Evolutionary conservation across 148 eudicot species (phyloP).

Genomic region (Camellia granthamiana): DNA sequence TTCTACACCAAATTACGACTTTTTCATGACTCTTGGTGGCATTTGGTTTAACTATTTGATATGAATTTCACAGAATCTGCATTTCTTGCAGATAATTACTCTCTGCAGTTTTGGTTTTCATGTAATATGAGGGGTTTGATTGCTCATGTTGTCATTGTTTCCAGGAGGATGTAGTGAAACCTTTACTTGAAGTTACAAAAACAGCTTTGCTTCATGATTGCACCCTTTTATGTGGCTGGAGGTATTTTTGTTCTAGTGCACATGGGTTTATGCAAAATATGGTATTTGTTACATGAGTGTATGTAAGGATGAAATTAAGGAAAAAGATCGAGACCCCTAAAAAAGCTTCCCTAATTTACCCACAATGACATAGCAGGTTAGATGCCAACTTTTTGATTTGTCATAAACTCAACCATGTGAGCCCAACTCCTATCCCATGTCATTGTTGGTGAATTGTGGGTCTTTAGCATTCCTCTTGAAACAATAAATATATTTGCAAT

Average conservation of each 20-base stretch:
- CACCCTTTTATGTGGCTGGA: slow-evolving; percentile 92
- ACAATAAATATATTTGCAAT: neutral
- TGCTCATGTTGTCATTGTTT: slow-evolving; percentile 22
- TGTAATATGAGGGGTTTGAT: slow-evolving; percentile 5
- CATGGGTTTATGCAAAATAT: neutral
- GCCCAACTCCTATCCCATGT: no score
- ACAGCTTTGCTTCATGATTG: slow-evolving; percentile 95
- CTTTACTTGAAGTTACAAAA: slow-evolving; percentile 88
- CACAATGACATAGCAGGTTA: no score
- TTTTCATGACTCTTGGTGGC: neutral
- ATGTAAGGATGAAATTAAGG: neutral
- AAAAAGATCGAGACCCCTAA: no score
- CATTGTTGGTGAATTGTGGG: no score
- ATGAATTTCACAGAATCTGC: neutral
- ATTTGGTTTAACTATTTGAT: neutral
- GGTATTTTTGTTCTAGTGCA: slow-evolving; percentile 37
- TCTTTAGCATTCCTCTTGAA: neutral
- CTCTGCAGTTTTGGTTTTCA: neutral
- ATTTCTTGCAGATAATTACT: neutral
- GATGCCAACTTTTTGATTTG: no score
- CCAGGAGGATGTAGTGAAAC: slow-evolving; percentile 96
- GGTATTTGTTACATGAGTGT: neutral
- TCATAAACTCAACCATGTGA: no score
- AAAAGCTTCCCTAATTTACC: no score
- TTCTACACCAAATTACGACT: slow-evolving; percentile 11